Evolutionary conservation across 1,284 basidiomycete species (phyloP).

Genomic region (Megacollybia platyphylla): DNA sequence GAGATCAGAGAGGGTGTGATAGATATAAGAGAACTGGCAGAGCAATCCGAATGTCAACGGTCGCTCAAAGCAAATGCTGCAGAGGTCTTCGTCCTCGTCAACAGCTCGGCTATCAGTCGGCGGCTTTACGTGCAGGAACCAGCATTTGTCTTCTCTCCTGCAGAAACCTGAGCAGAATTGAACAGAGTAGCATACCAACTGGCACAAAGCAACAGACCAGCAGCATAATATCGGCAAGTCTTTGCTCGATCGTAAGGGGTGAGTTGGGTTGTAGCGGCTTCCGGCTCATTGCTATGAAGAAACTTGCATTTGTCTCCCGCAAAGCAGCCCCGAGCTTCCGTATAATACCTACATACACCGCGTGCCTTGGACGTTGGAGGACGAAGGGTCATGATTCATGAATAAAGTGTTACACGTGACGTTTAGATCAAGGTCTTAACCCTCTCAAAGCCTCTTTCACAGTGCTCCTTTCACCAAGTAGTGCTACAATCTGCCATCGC

Average conservation of each 20-base stretch:
- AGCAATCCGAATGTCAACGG: conserved; percentile 58
- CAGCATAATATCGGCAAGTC: conserved; percentile 47
- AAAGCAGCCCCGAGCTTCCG: conserved; percentile 49
- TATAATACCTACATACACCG: conserved; percentile 52
- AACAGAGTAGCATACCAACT: neutral
- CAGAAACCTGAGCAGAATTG: conserved; percentile 38
- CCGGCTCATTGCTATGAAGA: conserved; percentile 35
- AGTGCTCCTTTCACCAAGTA: conserved; percentile 61
- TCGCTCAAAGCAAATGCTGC: conserved; percentile 63
- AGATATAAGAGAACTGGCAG: conserved; percentile 22
- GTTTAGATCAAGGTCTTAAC: neutral
- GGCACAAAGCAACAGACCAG: conserved; percentile 23
- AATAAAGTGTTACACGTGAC: neutral
- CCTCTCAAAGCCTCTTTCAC: conserved; percentile 49
- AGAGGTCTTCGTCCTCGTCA: conserved; percentile 31
- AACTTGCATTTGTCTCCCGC: conserved; percentile 60
- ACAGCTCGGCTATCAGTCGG: conserved; percentile 9
- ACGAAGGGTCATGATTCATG: conserved; percentile 14
- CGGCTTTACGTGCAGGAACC: conserved; percentile 48
- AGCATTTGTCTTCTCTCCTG: conserved; percentile 51
- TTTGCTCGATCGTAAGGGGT: conserved; percentile 62
- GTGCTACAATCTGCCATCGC: conserved; percentile 61
- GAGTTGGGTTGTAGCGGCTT: conserved; percentile 21
- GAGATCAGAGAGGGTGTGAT: conserved; percentile 6
- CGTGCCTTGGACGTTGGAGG: conserved; percentile 51